These are phyloP conservation scores for Leccinum laetum DNA, from an alignment of 1,284 basidiomycete species.

Conservation along the genomic window DNA sequence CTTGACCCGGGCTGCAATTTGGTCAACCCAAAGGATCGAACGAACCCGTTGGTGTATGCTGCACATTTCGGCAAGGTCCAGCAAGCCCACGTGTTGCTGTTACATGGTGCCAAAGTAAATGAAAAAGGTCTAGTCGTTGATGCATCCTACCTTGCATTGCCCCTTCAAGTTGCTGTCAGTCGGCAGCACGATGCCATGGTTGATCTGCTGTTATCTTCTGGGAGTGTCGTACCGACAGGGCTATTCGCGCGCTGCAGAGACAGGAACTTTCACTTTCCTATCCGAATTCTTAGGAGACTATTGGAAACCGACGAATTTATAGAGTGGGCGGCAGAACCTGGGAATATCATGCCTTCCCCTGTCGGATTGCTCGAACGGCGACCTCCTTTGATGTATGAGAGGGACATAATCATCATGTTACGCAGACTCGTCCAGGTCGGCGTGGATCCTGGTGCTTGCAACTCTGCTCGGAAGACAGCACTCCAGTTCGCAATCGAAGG, in stretches of 20 bases:
- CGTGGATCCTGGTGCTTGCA: neutral
- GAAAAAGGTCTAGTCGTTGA: slow-evolving; percentile 3
- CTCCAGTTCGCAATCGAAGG: slow-evolving; percentile 4
- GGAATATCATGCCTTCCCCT: slow-evolving; percentile 1
- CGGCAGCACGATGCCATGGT: slow-evolving; percentile 3
- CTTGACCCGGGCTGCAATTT: neutral
- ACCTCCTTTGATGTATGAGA: slow-evolving; percentile 2
- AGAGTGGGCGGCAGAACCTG: slow-evolving; percentile 10
- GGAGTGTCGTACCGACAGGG: neutral
- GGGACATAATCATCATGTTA: slow-evolving; percentile 6
- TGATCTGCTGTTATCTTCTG: neutral
- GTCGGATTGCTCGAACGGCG: neutral
- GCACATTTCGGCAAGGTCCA: slow-evolving; percentile 5
- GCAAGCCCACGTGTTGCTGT: neutral
- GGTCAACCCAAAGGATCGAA: neutral
- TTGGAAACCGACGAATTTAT: slow-evolving; percentile 8
- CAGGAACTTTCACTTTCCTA: slow-evolving; percentile 3
- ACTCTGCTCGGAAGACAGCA: neutral
- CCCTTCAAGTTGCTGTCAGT: slow-evolving; percentile 6
- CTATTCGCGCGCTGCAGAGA: neutral
- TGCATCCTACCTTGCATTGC: neutral
- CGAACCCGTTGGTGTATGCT: slow-evolving; percentile 10
- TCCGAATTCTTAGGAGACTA: slow-evolving; percentile 4
- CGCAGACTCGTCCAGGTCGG: slow-evolving; percentile 7
- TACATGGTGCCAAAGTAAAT: slow-evolving; percentile 6